Evolutionary conservation across 805 yeast species (phyloP), one percentile per base, ranked within the genome.

Genomic region (Nakazawaea sp.): DNA sequence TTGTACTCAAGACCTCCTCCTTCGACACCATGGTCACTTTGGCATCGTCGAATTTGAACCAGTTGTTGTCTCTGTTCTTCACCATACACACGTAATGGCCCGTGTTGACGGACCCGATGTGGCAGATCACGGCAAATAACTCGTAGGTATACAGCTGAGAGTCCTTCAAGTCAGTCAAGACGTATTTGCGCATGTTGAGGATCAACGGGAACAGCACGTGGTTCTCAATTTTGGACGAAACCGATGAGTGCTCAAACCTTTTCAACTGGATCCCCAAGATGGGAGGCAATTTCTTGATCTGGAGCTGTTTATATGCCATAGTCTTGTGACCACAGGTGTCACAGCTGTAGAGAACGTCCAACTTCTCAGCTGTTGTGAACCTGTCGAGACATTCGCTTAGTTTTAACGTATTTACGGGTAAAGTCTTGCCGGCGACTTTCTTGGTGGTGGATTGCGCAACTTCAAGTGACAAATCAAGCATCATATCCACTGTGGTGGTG

Each of bases 41-140:
- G 13, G 92, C 78, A 61, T 92, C 99, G 53, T 92, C 96, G 55
- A 88, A 89, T 54, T 76, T 79, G 54, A 82, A 82, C 99, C 99
- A 92, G 49, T 72, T 68, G 2, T 87, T 83, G 29, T 74, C 71
- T n/a, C 73, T 64, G 38, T 68, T 73, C 53, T 89, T 90, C 43
- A 85, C 72, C 49, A 80, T 69, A 13, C 92, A 81, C 11, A 89
- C 72, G 55, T 92, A 92, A 57, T 92, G 99, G 9, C 99, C 99
- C 2, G 97, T 92, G 54, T 87, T 87, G 5, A 90, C 92, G 15
- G 90, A 79, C 1, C 99, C 99, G 24, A 78, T 78, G 56, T 92
- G 98, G 49, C 87, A 78, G 8, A 92, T 81, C 23, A 89, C 75
- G 2, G 90, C 96, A 58, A 79, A 87, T 29, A 92, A 67, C 58